Evolutionary conservation across 306 rosid species (phyloP), one percentile per base, ranked within the genome.

Genomic region (Trifolium fragiferum): DNA sequence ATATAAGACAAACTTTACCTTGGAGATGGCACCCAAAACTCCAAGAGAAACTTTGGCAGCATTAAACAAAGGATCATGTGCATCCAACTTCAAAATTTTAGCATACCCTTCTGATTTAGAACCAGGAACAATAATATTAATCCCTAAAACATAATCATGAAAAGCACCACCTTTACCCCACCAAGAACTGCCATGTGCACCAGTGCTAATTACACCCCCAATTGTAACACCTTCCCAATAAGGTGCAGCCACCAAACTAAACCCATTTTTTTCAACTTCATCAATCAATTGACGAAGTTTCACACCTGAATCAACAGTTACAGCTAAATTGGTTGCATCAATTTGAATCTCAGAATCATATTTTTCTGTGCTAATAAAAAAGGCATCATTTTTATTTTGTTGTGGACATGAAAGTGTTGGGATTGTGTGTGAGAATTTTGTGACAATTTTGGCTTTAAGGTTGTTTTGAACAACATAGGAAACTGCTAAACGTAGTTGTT

Each of bases 141-240:
- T 27, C 4, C 87, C 97, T 18, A 88, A 2, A 64, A 92, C 83
- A 67, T 89, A 82, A 53, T 89, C 97, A 71, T 89, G 93, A 68
- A 89, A 85, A 13, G 92, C 79, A 16, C 97, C 97, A 19, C 92
- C 97, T 43, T 73, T 85, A 8, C 93, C 96, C 96, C 93, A 84
- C 87, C 84, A 84, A 4, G 87, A 84, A n/a, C 85, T 84, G 0
- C 87, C 87, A 15, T 84, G 87, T 16, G 83, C 72, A 0, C 85
- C 87, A 0, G 85, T 84, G 40, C 78, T 64, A 6, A 84, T 63
- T 7, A 77, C 13, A 47, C 87, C 87, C 6, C 69, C 87, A 58
- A 84, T 44, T 0, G 30, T 84, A 0, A 77, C 83, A 7, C 87
- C 87, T 32, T 84, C 85, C 87, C 87, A 84, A 32, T 81, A 84